These are phyloP conservation scores for Cladophialophora yegresii DNA, from an alignment of 2,329 filamentous ascomycete species.

Conservation along the genomic window DNA sequence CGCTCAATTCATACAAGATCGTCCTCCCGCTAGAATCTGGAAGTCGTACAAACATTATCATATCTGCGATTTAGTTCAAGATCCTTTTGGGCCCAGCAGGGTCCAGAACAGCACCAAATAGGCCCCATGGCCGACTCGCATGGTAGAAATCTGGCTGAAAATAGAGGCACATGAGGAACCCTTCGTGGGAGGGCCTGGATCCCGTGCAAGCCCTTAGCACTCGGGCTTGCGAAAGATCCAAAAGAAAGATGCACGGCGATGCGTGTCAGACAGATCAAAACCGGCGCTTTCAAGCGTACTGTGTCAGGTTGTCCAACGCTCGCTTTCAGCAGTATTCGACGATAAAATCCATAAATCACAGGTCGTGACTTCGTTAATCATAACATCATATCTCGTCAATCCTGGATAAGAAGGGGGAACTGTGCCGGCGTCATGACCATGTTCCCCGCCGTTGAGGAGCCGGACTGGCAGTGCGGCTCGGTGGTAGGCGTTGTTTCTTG, in stretches of 20 bases:
- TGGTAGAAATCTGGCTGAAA: neutral
- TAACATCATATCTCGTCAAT: conserved; percentile 2
- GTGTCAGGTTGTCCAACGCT: neutral
- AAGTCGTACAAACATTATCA: neutral
- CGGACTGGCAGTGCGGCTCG: neutral
- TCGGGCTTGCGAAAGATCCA: no score
- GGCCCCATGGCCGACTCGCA: neutral
- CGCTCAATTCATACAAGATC: neutral
- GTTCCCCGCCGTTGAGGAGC: conserved; percentile 5
- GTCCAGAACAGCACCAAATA: neutral
- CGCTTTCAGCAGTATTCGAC: neutral
- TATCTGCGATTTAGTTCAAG: neutral
- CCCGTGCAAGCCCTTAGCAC: neutral
- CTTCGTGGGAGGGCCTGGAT: neutral
- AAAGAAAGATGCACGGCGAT: no score
- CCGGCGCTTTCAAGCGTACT: neutral
- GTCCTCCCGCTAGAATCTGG: neutral
- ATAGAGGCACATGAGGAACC: neutral
- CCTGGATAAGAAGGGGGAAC: neutral
- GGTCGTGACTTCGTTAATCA: neutral
- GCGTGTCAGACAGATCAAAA: no score
- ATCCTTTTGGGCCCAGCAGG: neutral
- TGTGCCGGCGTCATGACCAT: neutral
- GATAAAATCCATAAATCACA: neutral
- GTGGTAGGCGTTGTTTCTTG: conserved; percentile 5